Base-by-base conservation (phyloP, 495 filamentous ascomycete species). In the Bacidia rubella region DNA sequence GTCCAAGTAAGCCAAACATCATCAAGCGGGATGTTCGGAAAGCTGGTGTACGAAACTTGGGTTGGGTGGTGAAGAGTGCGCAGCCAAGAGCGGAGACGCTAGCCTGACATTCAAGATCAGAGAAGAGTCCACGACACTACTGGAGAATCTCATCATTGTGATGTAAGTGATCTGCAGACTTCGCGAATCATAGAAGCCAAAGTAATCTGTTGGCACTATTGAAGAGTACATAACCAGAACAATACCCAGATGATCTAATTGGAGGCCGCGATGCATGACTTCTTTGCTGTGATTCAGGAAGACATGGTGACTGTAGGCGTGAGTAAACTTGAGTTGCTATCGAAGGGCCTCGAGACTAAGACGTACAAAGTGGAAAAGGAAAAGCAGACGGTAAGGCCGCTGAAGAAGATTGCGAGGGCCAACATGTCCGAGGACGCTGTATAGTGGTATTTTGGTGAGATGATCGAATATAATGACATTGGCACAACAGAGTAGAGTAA, bases 151-250 rank as follows among this genome's bases (percentile, higher is more conserved):
- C 17, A 68, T 67, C 12, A 66, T 35, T 45, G 29, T 38, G 59
- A 61, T 68, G 62, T 75, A 75, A 0, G 54, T 11, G 2, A 41
- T 29, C 22, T 65, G 68, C 3, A 69, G 47, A 11, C 12, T 11
- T 0, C 54, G 52, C 11, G 63, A 52, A 52, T 68, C 69, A 25
- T 63, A 62, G 55, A 77, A 73, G 54, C 63, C 65, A 54, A 74
- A 76, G 57, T 73, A 72, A 12, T 73, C 66, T 2, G 69, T 66
- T 2, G 74, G 69, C 10, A 77, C 57, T 45, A 68, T 70, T 10
- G 74, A 67, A 11, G 65, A 61, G 70, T 71, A 76, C 65, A 75
- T 77, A 2, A 77, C 62, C 1, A 74, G 42, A n/a, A 77, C 59
- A 42, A 79, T 70, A 3, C 75, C 73, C 46, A 69, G 62, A 53